These are phyloP conservation scores for Theobroma cacao DNA, from an alignment of 345 rosid species.

Conservation along the genomic window DNA sequence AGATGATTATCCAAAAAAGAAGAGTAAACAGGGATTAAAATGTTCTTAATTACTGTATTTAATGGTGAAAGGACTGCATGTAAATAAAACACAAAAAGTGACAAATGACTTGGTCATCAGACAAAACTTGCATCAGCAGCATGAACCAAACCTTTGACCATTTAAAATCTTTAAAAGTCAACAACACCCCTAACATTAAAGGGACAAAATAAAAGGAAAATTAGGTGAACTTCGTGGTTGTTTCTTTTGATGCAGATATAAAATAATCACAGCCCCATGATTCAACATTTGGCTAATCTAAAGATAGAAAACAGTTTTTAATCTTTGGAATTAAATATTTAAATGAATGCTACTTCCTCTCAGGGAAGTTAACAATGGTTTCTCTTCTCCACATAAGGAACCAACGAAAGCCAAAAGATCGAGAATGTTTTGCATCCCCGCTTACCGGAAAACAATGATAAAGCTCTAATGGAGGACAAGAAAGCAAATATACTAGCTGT, in stretches of 20 bases:
- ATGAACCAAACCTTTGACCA: not conserved
- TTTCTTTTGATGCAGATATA: not conserved
- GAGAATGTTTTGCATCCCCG: not conserved
- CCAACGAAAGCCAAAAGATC: not conserved
- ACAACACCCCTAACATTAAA: not conserved
- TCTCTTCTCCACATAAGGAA: not conserved
- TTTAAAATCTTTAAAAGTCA: not conserved
- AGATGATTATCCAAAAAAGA: not conserved
- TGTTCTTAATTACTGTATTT: not conserved
- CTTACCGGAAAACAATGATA: constrained; percentile 1
- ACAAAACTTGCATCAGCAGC: not conserved
- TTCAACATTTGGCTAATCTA: not conserved
- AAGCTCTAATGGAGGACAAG: constrained; percentile 72
- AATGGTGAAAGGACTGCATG: not conserved
- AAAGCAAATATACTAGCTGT: constrained; percentile 46
- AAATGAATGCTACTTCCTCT: not conserved
- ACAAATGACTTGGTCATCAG: not conserved
- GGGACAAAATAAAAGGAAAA: not conserved
- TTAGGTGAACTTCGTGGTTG: not conserved
- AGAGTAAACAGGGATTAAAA: no score
- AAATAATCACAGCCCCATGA: not conserved
- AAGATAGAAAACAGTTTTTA: not conserved
- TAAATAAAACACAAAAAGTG: not conserved
- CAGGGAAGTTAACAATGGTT: not conserved
- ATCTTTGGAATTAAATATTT: not conserved